Conservation (phyloP, 2,329 filamentous ascomycete genomes). For the Venturia pyrina region DNA sequence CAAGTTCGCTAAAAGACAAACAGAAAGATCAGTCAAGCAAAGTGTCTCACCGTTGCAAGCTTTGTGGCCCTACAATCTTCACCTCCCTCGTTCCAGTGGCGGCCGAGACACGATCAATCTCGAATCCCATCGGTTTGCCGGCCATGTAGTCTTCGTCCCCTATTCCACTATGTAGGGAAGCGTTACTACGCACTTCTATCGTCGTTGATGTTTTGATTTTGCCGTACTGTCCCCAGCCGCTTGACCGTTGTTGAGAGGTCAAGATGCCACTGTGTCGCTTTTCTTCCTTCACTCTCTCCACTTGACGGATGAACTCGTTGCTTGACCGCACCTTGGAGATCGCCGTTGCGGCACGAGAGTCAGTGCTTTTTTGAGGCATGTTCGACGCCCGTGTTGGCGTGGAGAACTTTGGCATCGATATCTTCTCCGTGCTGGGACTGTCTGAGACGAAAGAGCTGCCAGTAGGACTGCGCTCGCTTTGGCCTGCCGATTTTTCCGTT, state of each 20-base stretch:
- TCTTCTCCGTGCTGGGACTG: neutral
- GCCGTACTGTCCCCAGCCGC: neutral
- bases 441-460: neutral
- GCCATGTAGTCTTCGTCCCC: neutral
- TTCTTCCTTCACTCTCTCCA: neutral
- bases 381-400: neutral
- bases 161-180: neutral
- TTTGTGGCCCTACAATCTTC: slow-evolving; percentile 1
- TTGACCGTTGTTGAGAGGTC: neutral
- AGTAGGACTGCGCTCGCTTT: neutral
- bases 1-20: neutral
- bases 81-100: neutral
- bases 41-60: neutral
- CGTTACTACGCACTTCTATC: neutral
- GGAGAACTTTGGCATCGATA: neutral
- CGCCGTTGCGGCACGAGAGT: neutral
- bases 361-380: neutral
- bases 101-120: neutral
- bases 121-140: neutral
- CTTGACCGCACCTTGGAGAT: neutral
- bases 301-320: neutral
- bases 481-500: neutral
- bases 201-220: neutral
- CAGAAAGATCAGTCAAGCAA: neutral
- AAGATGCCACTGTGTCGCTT: neutral